Base-by-base conservation (phyloP, 1,284 basidiomycete species). In the Leccinum fallax region DNA sequence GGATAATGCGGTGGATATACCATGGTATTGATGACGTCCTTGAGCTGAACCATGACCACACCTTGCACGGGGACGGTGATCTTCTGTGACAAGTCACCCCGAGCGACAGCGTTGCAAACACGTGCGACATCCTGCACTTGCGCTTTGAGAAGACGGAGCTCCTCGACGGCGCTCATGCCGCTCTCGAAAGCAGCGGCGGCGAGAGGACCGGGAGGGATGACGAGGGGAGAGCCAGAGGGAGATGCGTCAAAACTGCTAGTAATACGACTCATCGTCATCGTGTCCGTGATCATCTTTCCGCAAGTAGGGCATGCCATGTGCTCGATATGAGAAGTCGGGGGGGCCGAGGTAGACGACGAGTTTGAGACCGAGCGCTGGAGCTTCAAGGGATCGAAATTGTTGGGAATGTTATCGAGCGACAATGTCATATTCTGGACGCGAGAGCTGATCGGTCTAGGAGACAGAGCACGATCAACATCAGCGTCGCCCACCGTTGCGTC, bases 11-110 rank as follows among this genome's bases (percentile, higher is more conserved):
- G n/a, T 57, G 48, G 55, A 66, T 68, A 51, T 77, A 94, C 94
- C 94, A 98, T 98, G 52, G 91, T 90, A 73, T 98, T 98, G 81
- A 98, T 97, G 69, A 97, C 95, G 68, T 98, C 94, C 83, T 98
- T 98, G 72, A 98, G 87, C 77, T 97, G 94, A 19, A 96, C 92
- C 95, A 99, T 97, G 63, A 97, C 94, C 62, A 93, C 92, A 66
- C 96, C 96, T 76, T 98, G 94, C 6, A 98, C 97, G 34, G 92
- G 93, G 6, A 98, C 95, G 49, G 93, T 96, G 67, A 99, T 97
- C 81, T 97, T 97, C 80, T 98, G 94, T 53, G 90, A 92, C 66
- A 99, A 79, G 76, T 99, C 97, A 34, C 96, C 96, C 24, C 89
- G 84, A 0, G 97, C 97, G 66, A 99, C 96, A 21, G 96, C 96